Conservation (phyloP, 2,329 filamentous ascomycete genomes). For the Aspergillus alliaceus region DNA sequence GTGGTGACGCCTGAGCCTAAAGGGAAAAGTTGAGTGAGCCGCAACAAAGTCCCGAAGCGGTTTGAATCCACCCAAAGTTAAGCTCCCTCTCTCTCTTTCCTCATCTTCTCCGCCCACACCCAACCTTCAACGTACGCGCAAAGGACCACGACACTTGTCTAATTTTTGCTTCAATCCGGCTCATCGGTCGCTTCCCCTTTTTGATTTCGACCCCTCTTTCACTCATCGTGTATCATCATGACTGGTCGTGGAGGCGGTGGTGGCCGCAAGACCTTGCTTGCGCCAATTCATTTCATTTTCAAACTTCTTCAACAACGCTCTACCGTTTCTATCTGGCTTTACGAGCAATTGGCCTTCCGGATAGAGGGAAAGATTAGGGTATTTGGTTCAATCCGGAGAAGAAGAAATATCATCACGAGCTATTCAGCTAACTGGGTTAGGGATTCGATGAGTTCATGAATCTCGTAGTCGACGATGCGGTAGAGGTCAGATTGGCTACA, state of each 20-base stretch:
- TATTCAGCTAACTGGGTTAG: conserved; percentile 47
- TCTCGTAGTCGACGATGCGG: conserved; percentile 89
- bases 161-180: background rate
- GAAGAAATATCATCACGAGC: background rate
- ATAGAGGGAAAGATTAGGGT: conserved; percentile 97
- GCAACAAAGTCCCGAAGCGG: conserved; percentile 20
- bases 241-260: conserved; percentile 55
- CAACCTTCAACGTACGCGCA: background rate
- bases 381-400: conserved; percentile 17
- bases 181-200: background rate
- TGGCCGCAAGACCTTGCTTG: conserved; percentile 67
- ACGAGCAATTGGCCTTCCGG: conserved; percentile 89
- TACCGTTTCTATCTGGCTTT: conserved; percentile 92
- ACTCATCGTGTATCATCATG: conserved; percentile 40
- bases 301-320: conserved; percentile 83
- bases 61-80: conserved; percentile 6
- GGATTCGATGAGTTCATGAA: conserved; percentile 99
- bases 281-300: conserved; percentile 87
- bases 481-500: conserved; percentile 83
- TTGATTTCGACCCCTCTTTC: background rate
- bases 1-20: conserved; percentile 23
- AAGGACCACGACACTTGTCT: background rate
- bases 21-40: conserved; percentile 33
- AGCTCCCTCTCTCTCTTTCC: conserved; percentile 11
- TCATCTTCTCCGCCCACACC: conserved; percentile 6